Base-by-base conservation (phyloP, 176 grass and related monocot species). In the Secale cereale region DNA sequence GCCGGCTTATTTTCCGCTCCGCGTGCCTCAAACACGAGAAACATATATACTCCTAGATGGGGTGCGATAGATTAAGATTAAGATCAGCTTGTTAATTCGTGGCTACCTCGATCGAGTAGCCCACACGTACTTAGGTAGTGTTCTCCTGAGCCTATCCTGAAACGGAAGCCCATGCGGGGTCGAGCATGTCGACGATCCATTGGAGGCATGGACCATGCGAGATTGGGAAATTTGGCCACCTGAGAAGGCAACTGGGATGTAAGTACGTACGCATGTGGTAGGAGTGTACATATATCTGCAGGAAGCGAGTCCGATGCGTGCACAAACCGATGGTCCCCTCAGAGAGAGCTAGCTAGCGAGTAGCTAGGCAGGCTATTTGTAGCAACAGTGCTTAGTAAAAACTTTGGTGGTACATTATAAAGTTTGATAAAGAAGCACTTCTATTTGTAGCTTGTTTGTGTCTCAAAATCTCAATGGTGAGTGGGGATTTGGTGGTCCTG, bases 401-500 rank as follows among this genome's bases (percentile, higher is more conserved):
- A 78, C 40, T 15, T 36, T 76, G 28, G n/a, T n/a, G n/a, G n/a
- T n/a, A n/a, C n/a, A n/a, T n/a, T n/a, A n/a, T n/a, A n/a, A n/a
- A n/a, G n/a, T n/a, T n/a, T n/a, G n/a, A n/a, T n/a, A n/a, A n/a
- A n/a, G n/a, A n/a, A n/a, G n/a, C n/a, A n/a, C n/a, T n/a, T n/a
- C n/a, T n/a, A n/a, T n/a, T n/a, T n/a, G n/a, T n/a, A 66, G 59
- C 59, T 68, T 85, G 70, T 35, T 29, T 12, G 28, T 89, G 82
- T 40, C 45, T 80, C 63, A 13, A 16, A 15, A 39, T 61, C 27
- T 41, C 78, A 64, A 77, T 17, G 83, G 43, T 23, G 7, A 29
- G 71, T 3, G 31, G 54, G 54, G 40, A 27, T 82, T 31, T 77
- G 64, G 84, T 90, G 88, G 88, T 90, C 88, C 88, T 78, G 13